A percentile compares a stretch with the other conserved stretches of the same genome.
These are phyloP conservation scores for Neoconidiobolus thromboides DNA, from an alignment of 371 early-diverging fungal species.

Conservation along the genomic window DNA sequence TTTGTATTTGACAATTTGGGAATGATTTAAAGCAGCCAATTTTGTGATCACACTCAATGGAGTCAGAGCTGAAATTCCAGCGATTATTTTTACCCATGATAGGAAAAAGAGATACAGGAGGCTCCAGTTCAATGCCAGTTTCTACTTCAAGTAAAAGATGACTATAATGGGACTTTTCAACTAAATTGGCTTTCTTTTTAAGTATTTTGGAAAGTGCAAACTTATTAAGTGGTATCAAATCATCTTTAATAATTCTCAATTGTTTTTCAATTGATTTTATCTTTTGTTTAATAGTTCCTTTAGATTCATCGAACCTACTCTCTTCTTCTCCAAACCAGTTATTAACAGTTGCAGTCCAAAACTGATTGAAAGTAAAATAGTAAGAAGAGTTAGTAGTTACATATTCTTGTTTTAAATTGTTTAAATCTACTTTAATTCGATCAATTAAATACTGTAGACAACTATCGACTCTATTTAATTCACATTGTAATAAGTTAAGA, in stretches of 20 bases:
- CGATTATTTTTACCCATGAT: background rate
- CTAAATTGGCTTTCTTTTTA: background rate
- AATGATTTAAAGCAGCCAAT: too few relatives aligned
- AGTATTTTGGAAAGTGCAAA: background rate
- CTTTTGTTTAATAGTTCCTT: background rate
- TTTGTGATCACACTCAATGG: too few relatives aligned
- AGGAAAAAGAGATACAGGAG: background rate
- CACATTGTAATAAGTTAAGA: background rate
- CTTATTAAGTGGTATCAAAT: background rate
- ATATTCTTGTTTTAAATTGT: background rate
- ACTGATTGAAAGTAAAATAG: background rate
- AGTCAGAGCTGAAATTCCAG: background rate
- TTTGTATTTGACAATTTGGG: too few relatives aligned
- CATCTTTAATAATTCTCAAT: background rate
- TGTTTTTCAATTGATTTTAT: background rate
- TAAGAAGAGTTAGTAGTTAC: background rate
- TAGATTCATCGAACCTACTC: background rate
- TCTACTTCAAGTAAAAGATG: constrained; percentile 2
- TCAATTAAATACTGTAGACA: background rate
- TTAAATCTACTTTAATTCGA: background rate
- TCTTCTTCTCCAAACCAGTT: background rate
- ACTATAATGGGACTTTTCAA: background rate
- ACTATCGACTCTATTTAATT: background rate
- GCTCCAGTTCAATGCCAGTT: background rate
- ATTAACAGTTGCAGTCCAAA: background rate